These are phyloP conservation scores for Vinca major DNA, from an alignment of 305 asterid species.

Conservation along the genomic window DNA sequence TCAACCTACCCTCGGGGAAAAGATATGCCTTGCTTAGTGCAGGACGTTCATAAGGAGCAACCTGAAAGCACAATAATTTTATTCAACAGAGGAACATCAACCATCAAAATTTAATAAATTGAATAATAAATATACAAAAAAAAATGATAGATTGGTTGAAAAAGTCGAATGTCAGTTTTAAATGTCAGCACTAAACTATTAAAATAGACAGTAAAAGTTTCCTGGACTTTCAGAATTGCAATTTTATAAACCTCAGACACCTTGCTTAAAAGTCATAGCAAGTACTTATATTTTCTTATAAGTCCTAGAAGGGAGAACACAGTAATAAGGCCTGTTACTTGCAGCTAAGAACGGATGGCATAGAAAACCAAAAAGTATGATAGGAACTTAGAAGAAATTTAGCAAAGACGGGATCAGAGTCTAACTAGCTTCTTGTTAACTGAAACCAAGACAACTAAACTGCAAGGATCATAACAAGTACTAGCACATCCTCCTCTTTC, in stretches of 20 bases:
- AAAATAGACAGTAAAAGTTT: not conserved
- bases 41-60: slow-evolving; percentile 98
- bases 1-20: slow-evolving; percentile 74
- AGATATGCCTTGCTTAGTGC: slow-evolving; percentile 94
- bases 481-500: not conserved
- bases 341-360: not conserved
- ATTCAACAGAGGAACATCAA: not conserved
- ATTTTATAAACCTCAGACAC: not conserved
- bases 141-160: not conserved
- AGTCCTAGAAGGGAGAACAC: not conserved
- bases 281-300: not conserved
- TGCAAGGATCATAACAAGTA: not conserved
- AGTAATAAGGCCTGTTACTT: not conserved
- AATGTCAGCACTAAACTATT: not conserved
- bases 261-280: not conserved
- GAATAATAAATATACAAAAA: not conserved
- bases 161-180: not conserved
- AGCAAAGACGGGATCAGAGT: not conserved
- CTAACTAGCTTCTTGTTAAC: not conserved
- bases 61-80: slow-evolving; percentile 36
- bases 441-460: not conserved
- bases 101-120: no score
- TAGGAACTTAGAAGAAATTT: not conserved
- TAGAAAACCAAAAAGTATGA: not conserved
- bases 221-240: not conserved